Base-by-base conservation (phyloP, 805 yeast genomes). In the Candida caryicola region DNA sequence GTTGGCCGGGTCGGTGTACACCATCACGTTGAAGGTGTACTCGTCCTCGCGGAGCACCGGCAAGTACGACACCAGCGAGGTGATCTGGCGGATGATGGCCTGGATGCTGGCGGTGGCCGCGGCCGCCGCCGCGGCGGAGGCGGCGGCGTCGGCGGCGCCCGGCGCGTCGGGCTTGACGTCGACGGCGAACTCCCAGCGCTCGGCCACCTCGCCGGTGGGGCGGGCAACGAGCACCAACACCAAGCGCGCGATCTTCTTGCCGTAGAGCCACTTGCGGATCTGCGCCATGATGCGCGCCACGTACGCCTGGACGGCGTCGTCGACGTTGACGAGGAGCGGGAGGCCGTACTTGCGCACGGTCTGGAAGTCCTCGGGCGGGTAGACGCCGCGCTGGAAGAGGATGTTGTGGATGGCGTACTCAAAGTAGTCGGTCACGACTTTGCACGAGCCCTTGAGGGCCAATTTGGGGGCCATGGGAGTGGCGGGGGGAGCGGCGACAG, bases 331-430 rank as follows among this genome's bases (percentile, higher is more conserved):
- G 30, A 90, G 66, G 61, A 90, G 62, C 40, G 81, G 83, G 39
- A 90, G 60, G 15, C 86, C 96, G 60, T 87, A 91, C 55, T 87
- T 88, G 49, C 77, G 74, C 2, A 86, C 88, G 1, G 81, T 71
- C 36, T 74, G 74, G 60, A 91, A 90, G 55, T 88, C 95, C 45
- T 85, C 95, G 3, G 85, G 73, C 0, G 96, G 95, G 51, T 90
- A 90, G 14, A 90, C 81, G 0, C 95, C 95, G 36, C 98, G 66
- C 58, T 91, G 97, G 57, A 83, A 90, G 4, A 91, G 72, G 17
- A 90, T 85, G 33, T 82, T 78, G 54, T 87, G 83, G 37, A 90
- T 81, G 37, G 91, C 77, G 56, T 79, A 86, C 50, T 86, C 85
- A 51, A 90, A 86, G 61, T 85, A 88, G 60, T 88, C 96, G 0